Conservation (phyloP, 306 rosid genomes). For the Prosopis cineraria region DNA sequence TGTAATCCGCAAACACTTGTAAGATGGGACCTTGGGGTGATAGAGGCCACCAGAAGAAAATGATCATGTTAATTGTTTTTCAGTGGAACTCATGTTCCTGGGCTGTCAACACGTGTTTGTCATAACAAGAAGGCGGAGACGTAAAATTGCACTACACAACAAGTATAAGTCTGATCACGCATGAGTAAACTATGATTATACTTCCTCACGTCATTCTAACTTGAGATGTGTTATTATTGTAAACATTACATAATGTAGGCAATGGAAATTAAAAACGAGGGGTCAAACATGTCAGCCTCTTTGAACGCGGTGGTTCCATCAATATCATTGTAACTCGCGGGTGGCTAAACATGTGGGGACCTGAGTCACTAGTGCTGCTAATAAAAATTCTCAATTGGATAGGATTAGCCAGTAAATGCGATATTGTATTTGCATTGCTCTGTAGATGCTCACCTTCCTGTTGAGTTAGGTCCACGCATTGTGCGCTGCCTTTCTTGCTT, state of each 20-base stretch:
- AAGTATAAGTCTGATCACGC: too few relatives aligned
- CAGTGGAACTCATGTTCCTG: background rate
- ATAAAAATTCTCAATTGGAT: background rate
- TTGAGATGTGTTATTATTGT: too few relatives aligned
- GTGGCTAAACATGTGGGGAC: conserved; percentile 10
- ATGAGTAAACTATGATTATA: too few relatives aligned
- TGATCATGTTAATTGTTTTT: background rate
- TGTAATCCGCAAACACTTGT: background rate
- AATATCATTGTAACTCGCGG: background rate
- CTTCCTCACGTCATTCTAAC: too few relatives aligned
- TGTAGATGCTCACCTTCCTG: background rate
- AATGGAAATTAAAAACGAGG: background rate
- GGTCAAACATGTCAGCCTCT: conserved; percentile 2
- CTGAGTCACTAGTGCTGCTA: background rate
- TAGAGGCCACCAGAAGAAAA: background rate
- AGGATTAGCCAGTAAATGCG: background rate
- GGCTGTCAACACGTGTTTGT: background rate
- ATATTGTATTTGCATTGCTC: background rate
- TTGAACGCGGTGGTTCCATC: background rate
- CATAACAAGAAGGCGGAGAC: background rate
- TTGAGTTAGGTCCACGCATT: conserved; percentile 24
- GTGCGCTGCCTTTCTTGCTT: background rate
- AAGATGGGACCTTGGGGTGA: background rate
- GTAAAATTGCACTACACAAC: background rate
- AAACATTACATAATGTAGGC: background rate